These are phyloP conservation scores for Cladosporium sp. DNA, from an alignment of 2,329 filamentous ascomycete genomes.

Conservation along the genomic window DNA sequence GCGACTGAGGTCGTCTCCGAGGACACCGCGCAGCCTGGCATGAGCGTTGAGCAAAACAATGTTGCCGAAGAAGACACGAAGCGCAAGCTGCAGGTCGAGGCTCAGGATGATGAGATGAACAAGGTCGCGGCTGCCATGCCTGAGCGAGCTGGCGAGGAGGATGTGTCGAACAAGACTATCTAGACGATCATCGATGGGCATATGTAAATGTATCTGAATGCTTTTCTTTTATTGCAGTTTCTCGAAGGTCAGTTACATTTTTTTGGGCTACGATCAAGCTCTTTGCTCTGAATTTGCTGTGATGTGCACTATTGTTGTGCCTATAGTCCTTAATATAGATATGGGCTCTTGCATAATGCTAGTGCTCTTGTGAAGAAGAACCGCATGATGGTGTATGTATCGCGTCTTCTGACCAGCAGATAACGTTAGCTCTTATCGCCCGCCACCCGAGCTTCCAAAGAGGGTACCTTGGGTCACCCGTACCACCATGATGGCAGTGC, in stretches of 20 bases:
- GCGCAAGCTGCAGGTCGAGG: constrained; percentile 23
- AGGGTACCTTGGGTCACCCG: background rate
- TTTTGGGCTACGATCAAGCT: too few species aligned
- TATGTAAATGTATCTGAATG: constrained; percentile 13
- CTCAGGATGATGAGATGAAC: constrained; percentile 31
- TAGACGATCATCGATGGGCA: constrained; percentile 23
- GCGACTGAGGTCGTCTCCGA: background rate
- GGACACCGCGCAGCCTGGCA: constrained; percentile 1
- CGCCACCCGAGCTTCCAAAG: background rate
- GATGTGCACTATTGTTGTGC: too few species aligned
- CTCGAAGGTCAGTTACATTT: too few species aligned
- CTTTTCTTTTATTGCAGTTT: background rate
- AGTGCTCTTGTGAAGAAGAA: too few species aligned
- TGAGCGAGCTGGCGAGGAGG: constrained; percentile 42
- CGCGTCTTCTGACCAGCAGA: too few species aligned
- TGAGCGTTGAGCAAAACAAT: constrained; percentile 32
- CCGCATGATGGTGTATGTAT: too few species aligned
- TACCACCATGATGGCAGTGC: background rate
- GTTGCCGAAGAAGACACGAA: constrained; percentile 35
- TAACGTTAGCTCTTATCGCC: background rate
- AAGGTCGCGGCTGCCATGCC: constrained; percentile 40
- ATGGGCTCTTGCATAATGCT: too few species aligned
- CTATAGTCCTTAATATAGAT: too few species aligned
- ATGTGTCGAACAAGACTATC: constrained; percentile 44
- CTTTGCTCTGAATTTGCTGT: too few species aligned